Conservation (phyloP, 192 early-diverging fungal genomes). For the Cetraspora pellucida region DNA sequence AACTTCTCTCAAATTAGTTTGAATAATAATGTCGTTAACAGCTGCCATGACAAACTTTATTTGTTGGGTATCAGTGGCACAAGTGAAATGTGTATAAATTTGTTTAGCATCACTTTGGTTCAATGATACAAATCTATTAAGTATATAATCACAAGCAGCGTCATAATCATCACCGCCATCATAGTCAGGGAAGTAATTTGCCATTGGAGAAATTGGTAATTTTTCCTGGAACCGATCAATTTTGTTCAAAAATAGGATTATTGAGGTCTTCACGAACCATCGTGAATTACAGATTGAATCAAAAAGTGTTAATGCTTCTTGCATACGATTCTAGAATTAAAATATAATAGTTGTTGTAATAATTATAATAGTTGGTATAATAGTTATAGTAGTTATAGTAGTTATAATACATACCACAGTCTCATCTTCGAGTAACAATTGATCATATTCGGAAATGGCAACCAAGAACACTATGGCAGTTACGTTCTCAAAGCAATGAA, state of each 20-base stretch:
- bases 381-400: background rate
- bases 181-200: constrained; percentile 91
- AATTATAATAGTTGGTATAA: too few species aligned
- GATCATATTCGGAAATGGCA: constrained; percentile 95
- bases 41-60: constrained; percentile 90
- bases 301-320: constrained; percentile 94
- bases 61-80: constrained; percentile 84
- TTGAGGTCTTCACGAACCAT: constrained; percentile 97
- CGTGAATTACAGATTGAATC: constrained; percentile 97
- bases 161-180: constrained; percentile 70
- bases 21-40: constrained; percentile 89
- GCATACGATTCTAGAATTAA: constrained; percentile 79
- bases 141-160: constrained; percentile 75
- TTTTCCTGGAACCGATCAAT: constrained; percentile 96
- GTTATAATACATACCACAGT: constrained; percentile 65
- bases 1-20: constrained; percentile 77
- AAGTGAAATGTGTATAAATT: constrained; percentile 88
- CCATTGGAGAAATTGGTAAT: constrained; percentile 78
- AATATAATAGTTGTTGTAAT: too few species aligned
- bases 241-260: constrained; percentile 98
- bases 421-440: constrained; percentile 94
- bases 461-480: constrained; percentile 95
- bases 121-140: constrained; percentile 78
- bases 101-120: constrained; percentile 81
- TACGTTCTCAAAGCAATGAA: constrained; percentile 98